These are phyloP conservation scores for Pulveroboletus sp. DNA, from an alignment of 768 basidiomycete species.

Conservation along the genomic window DNA sequence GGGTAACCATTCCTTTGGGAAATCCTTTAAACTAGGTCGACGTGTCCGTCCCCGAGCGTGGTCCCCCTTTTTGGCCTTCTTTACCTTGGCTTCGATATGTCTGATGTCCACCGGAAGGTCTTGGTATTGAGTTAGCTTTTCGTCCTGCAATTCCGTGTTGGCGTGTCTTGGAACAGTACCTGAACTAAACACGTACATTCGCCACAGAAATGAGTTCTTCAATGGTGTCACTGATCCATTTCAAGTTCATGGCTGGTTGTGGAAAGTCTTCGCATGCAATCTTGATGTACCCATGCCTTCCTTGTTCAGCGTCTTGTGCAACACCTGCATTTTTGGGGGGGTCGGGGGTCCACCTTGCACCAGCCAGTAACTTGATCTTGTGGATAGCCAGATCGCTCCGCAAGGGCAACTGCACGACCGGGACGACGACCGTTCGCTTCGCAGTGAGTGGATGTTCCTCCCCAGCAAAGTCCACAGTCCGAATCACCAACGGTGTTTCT, in stretches of 20 bases:
- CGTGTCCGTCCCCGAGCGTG: slow-evolving; percentile 54
- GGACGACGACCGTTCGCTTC: slow-evolving; percentile 73
- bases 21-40: slow-evolving; percentile 71
- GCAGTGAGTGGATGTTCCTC: slow-evolving; percentile 68
- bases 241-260: slow-evolving; percentile 81
- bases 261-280: slow-evolving; percentile 89
- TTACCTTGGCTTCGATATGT: slow-evolving; percentile 68
- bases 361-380: slow-evolving; percentile 86
- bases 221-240: slow-evolving; percentile 88
- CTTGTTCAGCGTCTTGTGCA: slow-evolving; percentile 40
- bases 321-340: slow-evolving; percentile 69
- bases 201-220: slow-evolving; percentile 77
- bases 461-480: slow-evolving; percentile 74
- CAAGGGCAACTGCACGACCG: slow-evolving; percentile 73
- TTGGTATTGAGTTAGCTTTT: slow-evolving; percentile 44
- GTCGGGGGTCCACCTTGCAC: slow-evolving; percentile 78
- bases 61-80: slow-evolving; percentile 73
- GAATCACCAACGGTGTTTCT: slow-evolving; percentile 61
- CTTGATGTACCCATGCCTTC: slow-evolving; percentile 81
- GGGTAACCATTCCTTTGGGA: slow-evolving; percentile 85
- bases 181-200: slow-evolving; percentile 58
- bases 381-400: slow-evolving; percentile 62
- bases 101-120: slow-evolving; percentile 80
- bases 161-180: slow-evolving; percentile 5
- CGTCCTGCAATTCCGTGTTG: slow-evolving; percentile 22